Conservation (phyloP, 139 green algal genomes). For the Micractinium conductrix region DNA sequence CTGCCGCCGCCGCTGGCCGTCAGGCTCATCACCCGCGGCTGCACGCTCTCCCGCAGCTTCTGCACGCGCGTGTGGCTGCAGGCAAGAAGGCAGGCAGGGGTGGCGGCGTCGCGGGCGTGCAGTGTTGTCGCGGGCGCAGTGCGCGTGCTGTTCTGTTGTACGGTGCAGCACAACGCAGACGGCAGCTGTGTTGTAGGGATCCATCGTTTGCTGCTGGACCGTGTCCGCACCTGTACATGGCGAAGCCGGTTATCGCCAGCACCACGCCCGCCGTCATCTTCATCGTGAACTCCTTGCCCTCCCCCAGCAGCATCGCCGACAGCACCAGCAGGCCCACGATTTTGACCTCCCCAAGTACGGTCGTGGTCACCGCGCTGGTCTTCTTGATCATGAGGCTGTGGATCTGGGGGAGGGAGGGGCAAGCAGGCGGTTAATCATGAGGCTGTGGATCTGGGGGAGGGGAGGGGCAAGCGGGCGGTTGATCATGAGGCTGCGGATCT, state of each 20-base stretch:
- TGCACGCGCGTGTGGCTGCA: constrained; percentile 41
- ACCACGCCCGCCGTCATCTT: constrained; percentile 54
- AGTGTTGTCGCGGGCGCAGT: no score
- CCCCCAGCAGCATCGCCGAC: constrained; percentile 66
- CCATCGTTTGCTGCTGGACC: no score
- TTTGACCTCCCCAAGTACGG: constrained; percentile 71
- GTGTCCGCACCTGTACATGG: background rate
- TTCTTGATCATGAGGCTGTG: constrained; percentile 65
- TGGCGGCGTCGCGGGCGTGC: no score
- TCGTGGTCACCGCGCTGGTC: constrained; percentile 66
- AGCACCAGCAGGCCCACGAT: constrained; percentile 64
- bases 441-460: no score
- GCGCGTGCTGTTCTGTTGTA: no score
- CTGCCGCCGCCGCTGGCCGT: constrained; percentile 2
- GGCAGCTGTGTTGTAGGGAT: no score
- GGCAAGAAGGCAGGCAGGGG: background rate
- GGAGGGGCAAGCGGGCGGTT: no score
- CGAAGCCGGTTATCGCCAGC: constrained; percentile 57
- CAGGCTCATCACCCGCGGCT: constrained; percentile 10
- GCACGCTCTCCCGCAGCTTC: background rate
- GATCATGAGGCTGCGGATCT: constrained; percentile 64
- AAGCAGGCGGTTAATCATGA: constrained; percentile 75
- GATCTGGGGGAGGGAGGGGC: no score
- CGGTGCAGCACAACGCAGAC: no score
- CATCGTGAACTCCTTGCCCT: constrained; percentile 52